Conservation (phyloP, 2,329 filamentous ascomycete species). For the Calycina herbarum region DNA sequence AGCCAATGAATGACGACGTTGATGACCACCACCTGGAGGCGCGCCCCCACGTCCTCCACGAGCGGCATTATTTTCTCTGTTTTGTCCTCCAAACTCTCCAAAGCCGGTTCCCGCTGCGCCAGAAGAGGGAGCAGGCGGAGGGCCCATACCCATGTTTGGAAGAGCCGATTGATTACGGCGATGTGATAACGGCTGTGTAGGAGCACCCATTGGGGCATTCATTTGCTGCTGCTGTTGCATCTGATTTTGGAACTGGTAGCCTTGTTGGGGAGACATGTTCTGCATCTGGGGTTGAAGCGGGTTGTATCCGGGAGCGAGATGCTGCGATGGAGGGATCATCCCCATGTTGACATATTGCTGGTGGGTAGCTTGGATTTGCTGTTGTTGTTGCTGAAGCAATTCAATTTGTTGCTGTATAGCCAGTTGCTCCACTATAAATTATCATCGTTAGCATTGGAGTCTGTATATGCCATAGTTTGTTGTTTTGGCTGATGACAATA, state of each 20-base stretch:
- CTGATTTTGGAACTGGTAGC: slow-evolving; percentile 87
- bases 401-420: slow-evolving; percentile 98
- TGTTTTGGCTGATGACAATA: slow-evolving; percentile 31
- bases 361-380: slow-evolving; percentile 93
- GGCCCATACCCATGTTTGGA: slow-evolving; percentile 87
- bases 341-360: slow-evolving; percentile 98
- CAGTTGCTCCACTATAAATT: slow-evolving; percentile 81
- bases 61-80: slow-evolving; percentile 58
- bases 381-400: slow-evolving; percentile 93
- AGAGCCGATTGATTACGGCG: slow-evolving; percentile 97
- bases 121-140: slow-evolving; percentile 87
- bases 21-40: slow-evolving; percentile 73
- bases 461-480: not conserved
- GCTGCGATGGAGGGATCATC: slow-evolving; percentile 85
- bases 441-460: slow-evolving; percentile 21
- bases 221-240: slow-evolving; percentile 67
- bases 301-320: slow-evolving; percentile 72
- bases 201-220: slow-evolving; percentile 71
- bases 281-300: slow-evolving; percentile 77
- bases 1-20: slow-evolving; percentile 90
- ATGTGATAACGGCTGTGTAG: slow-evolving; percentile 79
- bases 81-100: slow-evolving; percentile 72
- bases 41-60: slow-evolving; percentile 74
- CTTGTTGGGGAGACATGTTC: slow-evolving; percentile 74
- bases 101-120: slow-evolving; percentile 76